These are phyloP conservation scores for Salmacisia buchloeana DNA, from an alignment of 1,284 basidiomycete species.

Conservation along the genomic window DNA sequence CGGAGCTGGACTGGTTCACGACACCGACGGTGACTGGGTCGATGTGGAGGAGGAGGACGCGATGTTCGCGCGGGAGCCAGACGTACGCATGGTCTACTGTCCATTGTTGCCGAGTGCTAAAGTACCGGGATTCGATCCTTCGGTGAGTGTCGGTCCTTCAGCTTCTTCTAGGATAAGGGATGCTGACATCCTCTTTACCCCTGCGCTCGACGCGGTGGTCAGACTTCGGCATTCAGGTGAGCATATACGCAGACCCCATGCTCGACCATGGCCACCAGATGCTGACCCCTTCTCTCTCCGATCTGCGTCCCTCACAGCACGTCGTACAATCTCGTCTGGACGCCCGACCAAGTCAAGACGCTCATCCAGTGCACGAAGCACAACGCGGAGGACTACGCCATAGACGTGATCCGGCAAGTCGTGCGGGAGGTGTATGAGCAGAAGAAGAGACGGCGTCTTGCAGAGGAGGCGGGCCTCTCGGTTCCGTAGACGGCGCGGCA, in stretches of 20 bases:
- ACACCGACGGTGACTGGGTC: slow-evolving; percentile 6
- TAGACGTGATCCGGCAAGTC: slow-evolving; percentile 21
- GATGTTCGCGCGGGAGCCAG: slow-evolving; percentile 12
- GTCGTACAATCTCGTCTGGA: slow-evolving; percentile 48
- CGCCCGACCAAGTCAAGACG: slow-evolving; percentile 35
- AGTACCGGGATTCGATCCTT: slow-evolving; percentile 38
- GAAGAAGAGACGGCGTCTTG: slow-evolving; percentile 18
- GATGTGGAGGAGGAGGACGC: slow-evolving; percentile 2
- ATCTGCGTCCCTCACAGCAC: slow-evolving; percentile 24
- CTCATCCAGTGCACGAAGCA: slow-evolving; percentile 27
- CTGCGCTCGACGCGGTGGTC: slow-evolving; percentile 9
- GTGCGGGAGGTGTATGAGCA: slow-evolving; percentile 22
- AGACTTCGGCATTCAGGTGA: slow-evolving; percentile 14
- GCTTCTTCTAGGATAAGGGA: neutral
- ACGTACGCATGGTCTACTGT: slow-evolving; percentile 38
- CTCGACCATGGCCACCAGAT: neutral
- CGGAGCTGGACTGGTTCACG: no score
- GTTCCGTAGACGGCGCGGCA: no score
- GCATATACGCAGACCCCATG: neutral
- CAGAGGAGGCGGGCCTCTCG: neutral
- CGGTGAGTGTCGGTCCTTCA: slow-evolving; percentile 7
- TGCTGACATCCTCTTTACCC: neutral
- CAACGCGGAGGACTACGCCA: slow-evolving; percentile 31
- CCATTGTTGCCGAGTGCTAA: slow-evolving; percentile 35
- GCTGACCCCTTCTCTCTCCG: neutral